A percentile compares a stretch with the other conserved stretches of the same genome.
Evolutionary conservation across 2,329 filamentous ascomycete species (phyloP).

Genomic region (Teratosphaeria pseudoeucalypti): DNA sequence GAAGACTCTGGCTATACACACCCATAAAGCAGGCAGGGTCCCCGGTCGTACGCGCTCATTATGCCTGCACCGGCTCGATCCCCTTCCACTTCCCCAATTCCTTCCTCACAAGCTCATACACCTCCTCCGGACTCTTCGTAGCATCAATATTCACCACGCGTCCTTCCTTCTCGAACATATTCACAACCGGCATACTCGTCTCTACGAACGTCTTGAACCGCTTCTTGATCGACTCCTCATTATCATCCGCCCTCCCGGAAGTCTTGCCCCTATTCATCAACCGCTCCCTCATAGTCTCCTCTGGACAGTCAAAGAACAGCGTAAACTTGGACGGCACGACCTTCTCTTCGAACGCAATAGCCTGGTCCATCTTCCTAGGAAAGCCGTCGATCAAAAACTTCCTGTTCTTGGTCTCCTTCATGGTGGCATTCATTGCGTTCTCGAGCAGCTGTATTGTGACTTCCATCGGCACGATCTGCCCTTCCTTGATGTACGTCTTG

Average conservation of each 20-base stretch:
- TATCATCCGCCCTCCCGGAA: constrained; percentile 83
- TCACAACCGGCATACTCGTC: constrained; percentile 94
- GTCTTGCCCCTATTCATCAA: constrained; percentile 87
- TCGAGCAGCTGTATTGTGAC: constrained; percentile 89
- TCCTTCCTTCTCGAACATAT: constrained; percentile 66
- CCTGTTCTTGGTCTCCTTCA: constrained; percentile 48
- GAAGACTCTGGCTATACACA: too few species aligned
- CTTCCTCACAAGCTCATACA: constrained; percentile 46
- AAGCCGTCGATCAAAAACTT: constrained; percentile 77
- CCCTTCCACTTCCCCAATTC: constrained; percentile 35
- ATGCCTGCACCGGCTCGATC: too few species aligned
- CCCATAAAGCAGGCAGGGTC: too few species aligned
- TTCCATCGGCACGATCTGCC: constrained; percentile 96
- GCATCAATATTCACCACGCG: constrained; percentile 75
- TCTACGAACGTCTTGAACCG: constrained; percentile 88
- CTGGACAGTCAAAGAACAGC: constrained; percentile 88
- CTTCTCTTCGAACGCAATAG: constrained; percentile 78
- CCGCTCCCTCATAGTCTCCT: constrained; percentile 74
- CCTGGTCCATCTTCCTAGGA: constrained; percentile 95
- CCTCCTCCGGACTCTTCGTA: constrained; percentile 54
- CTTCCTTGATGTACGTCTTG: constrained; percentile 84
- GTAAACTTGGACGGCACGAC: constrained; percentile 79
- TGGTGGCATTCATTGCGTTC: constrained; percentile 73
- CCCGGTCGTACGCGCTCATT: too few species aligned
- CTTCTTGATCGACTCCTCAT: constrained; percentile 91